These are phyloP conservation scores for Phyllosticta citriasiana DNA, from an alignment of 2,329 filamentous ascomycete species.

Conservation along the genomic window DNA sequence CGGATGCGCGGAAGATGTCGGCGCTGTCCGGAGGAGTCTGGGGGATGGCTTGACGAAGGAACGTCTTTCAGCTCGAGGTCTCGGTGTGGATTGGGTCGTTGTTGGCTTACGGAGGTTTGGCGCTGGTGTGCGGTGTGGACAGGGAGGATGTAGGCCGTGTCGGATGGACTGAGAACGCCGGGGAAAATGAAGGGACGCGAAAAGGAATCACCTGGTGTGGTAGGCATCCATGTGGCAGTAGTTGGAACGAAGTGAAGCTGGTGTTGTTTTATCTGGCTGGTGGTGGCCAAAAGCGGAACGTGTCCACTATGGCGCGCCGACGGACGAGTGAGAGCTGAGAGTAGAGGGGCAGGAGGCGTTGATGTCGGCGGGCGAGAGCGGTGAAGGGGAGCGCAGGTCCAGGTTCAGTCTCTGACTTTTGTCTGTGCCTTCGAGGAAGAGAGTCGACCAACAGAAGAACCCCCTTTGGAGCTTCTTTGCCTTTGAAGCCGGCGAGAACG, in stretches of 20 bases:
- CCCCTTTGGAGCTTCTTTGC: background rate
- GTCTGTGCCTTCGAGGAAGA: no score
- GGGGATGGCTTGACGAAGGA: background rate
- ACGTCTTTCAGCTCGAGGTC: conserved; percentile 17
- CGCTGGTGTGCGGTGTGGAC: conserved; percentile 13
- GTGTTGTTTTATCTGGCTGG: conserved; percentile 6
- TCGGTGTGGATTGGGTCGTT: conserved; percentile 13
- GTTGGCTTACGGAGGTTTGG: conserved; percentile 15
- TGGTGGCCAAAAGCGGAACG: conserved; percentile 8
- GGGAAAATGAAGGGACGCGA: conserved; percentile 21
- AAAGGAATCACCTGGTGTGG: conserved; percentile 27
- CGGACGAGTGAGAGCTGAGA: conserved; percentile 3
- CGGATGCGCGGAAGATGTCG: conserved; percentile 4
- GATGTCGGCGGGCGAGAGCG: background rate
- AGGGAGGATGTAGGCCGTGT: conserved; percentile 15
- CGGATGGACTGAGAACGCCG: conserved; percentile 17
- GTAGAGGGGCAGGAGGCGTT: conserved; percentile 6
- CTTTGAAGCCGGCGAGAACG: background rate
- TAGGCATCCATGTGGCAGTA: conserved; percentile 32
- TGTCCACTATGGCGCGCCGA: conserved; percentile 7
- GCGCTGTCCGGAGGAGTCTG: background rate
- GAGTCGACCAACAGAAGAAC: no score
- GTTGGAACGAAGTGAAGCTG: background rate
- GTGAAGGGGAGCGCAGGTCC: background rate
- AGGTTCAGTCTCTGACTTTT: background rate